phyloP scores from a whole-genome alignment of 306 rosid genomes.

The Prunus fruticosa region DNA sequence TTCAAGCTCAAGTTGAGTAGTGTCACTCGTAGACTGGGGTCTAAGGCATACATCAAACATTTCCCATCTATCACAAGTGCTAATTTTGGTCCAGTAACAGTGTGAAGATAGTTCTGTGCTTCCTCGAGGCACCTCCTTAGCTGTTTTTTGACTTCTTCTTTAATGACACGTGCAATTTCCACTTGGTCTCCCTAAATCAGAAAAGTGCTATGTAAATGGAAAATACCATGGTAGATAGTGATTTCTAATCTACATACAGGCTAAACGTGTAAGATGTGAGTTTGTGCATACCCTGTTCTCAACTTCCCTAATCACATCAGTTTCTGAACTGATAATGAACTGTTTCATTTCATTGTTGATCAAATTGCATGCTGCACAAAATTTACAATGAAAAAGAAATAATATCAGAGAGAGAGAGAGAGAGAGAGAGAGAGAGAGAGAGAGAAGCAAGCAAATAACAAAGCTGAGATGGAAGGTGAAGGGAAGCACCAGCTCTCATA shows the following conservation, averaged over 20 bases:
- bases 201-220: slow-evolving; percentile 8
- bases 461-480: neutral
- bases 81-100: slow-evolving; percentile 65
- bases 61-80: slow-evolving; percentile 97
- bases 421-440: neutral
- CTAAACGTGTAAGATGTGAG: neutral
- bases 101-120: slow-evolving; percentile 56
- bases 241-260: neutral
- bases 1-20: slow-evolving; percentile 85
- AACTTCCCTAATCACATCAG: slow-evolving; percentile 88
- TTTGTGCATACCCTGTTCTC: slow-evolving; percentile 70
- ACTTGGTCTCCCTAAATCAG: slow-evolving; percentile 86
- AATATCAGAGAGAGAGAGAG: slow-evolving; percentile 15
- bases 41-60: slow-evolving; percentile 93
- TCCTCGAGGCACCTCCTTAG: slow-evolving; percentile 75
- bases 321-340: slow-evolving; percentile 88
- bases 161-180: slow-evolving; percentile 82
- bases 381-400: neutral
- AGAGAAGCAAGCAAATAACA: neutral
- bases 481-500: slow-evolving; percentile 11
- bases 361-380: slow-evolving; percentile 79
- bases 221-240: slow-evolving; percentile 5
- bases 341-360: slow-evolving; percentile 92
- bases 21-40: slow-evolving; percentile 79
- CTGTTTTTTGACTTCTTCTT: slow-evolving; percentile 73